Evolutionary conservation across 2,329 filamentous ascomycete species (phyloP).

Genomic region (Pyrenochaeta sp.): DNA sequence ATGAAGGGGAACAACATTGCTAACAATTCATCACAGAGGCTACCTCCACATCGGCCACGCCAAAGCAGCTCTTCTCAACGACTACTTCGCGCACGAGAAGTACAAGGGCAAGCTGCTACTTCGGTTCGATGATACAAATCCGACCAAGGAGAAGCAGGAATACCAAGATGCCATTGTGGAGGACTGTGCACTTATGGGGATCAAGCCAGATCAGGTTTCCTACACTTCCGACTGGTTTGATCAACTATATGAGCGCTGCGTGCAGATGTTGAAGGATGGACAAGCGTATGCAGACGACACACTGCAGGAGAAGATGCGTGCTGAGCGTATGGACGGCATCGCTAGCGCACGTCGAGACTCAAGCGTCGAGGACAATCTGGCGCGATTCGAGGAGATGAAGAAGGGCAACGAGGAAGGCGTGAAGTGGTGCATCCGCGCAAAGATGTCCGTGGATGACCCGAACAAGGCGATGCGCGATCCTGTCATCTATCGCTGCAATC

Average conservation of each 20-base stretch:
- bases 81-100: slow-evolving; percentile 94
- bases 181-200: slow-evolving; percentile 89
- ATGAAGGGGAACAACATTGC: not conserved
- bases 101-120: slow-evolving; percentile 91
- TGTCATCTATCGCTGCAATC: slow-evolving; percentile 95
- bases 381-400: slow-evolving; percentile 94
- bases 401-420: slow-evolving; percentile 78
- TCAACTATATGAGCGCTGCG: slow-evolving; percentile 83
- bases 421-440: slow-evolving; percentile 91
- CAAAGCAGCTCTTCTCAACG: slow-evolving; percentile 91
- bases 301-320: slow-evolving; percentile 84
- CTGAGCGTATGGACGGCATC: slow-evolving; percentile 84
- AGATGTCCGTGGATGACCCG: slow-evolving; percentile 88
- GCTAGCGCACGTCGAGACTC: slow-evolving; percentile 82
- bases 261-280: slow-evolving; percentile 84
- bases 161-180: slow-evolving; percentile 93
- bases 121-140: slow-evolving; percentile 97
- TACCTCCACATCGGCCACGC: slow-evolving; percentile 96
- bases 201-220: slow-evolving; percentile 84
- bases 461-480: slow-evolving; percentile 97
- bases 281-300: slow-evolving; percentile 96
- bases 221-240: slow-evolving; percentile 98
- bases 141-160: slow-evolving; percentile 95
- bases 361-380: slow-evolving; percentile 81
- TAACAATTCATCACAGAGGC: slow-evolving; percentile 57